Base-by-base conservation (phyloP, 495 filamentous ascomycete genomes). In the Penicilliopsis zonata region DNA sequence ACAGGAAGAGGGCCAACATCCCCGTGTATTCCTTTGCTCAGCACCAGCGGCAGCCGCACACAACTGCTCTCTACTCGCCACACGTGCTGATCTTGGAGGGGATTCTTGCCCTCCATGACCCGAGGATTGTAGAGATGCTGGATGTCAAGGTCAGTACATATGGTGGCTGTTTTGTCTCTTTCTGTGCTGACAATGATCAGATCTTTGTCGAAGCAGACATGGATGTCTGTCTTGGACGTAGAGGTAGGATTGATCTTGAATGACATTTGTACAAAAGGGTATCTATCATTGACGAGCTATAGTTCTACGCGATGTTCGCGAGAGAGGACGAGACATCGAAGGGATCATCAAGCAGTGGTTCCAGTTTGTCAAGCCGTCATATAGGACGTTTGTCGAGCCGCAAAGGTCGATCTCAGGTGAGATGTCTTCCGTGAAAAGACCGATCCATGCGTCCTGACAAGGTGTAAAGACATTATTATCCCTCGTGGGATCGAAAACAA, bases 311-410 rank as follows among this genome's bases (percentile, higher is more conserved):
- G 87, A 95, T 59, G 81, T 94, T 10, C 69, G 67, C 40, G 80
- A 92, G 43, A 69, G 87, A 43, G 85, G 83, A 5, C 67, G 87
- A 33, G 84, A 92, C 39, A 76, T 95, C 35, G 83, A 94, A 41
- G 90, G 90, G 23, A 87, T 86, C 46, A 87, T 96, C 46, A 96
- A 96, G 54, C 90, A 98, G 55, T 98, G 90, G 90, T 94, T 94
- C 50, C 53, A 53, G 21, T 98, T 79, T 54, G 90, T 98, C 5
- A 98, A 98, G 55, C 90, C 90, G 3, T 95, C 94, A 37, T 95
- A 86, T 42, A 80, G 86, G 38, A 66, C 70, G 61, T 95, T 71
- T 50, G 90, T 98, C 29, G 75, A 93, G 40, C 90, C 92, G 27
- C 90, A 98, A 48, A 69, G 85, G 15, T 73, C 80, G 35, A 73